Percentiles rank a stretch among this genome's conserved stretches.
phyloP scores from a whole-genome alignment of 176 grass and related monocot species.

The Phragmites australis region DNA sequence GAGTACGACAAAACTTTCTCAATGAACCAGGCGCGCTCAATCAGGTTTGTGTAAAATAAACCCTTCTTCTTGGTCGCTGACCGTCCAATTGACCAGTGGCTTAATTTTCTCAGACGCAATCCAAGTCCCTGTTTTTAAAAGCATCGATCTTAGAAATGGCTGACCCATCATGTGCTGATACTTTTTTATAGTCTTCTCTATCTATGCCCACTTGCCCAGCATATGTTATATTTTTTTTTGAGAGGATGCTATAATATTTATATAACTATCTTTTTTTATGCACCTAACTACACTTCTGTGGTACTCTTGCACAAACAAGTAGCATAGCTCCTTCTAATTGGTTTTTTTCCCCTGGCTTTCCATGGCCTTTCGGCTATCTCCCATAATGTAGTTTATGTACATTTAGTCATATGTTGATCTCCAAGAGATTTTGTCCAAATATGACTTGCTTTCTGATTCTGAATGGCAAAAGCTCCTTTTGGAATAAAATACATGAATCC shows the following conservation, averaged over 20 bases:
- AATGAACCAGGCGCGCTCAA: constrained; percentile 92
- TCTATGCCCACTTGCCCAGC: no score
- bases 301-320: not conserved
- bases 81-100: not conserved
- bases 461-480: not conserved
- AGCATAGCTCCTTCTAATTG: not conserved
- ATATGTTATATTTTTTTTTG: not conserved
- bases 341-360: not conserved
- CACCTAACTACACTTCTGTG: not conserved
- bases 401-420: not conserved
- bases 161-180: not conserved
- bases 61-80: not conserved
- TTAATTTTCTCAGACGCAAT: not conserved
- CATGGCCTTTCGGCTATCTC: not conserved
- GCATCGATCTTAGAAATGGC: not conserved
- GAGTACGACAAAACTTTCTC: constrained; percentile 85
- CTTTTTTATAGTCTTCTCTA: not conserved
- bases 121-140: not conserved
- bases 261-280: not conserved
- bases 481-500: not conserved
- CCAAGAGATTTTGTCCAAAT: not conserved
- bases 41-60: constrained; percentile 62
- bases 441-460: not conserved
- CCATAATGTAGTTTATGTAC: not conserved
- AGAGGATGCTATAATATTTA: not conserved